Evolutionary conservation across 2,329 filamentous ascomycete species (phyloP).

Genomic region (Fusarium avenaceum): DNA sequence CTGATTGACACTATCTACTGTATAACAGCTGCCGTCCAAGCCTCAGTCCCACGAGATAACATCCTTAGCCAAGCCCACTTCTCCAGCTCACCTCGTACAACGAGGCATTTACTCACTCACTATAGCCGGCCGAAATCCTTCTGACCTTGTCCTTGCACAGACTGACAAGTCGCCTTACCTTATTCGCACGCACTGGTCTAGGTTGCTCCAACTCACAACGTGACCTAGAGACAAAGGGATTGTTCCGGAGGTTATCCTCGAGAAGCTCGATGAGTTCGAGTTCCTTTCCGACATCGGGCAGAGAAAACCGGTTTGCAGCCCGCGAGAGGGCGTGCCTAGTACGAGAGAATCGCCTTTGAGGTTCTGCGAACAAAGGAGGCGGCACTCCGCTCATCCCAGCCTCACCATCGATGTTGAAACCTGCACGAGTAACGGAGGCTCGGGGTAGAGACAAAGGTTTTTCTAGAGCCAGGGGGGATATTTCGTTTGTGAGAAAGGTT

Average conservation of each 20-base stretch:
- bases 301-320: slow-evolving; percentile 15
- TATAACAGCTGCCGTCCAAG: slow-evolving; percentile 29
- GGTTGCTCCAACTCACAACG: slow-evolving; percentile 52
- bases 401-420: slow-evolving; percentile 46
- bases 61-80: slow-evolving; percentile 12
- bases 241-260: slow-evolving; percentile 23
- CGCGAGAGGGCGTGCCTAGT: slow-evolving; percentile 6
- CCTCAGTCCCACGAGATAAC: slow-evolving; percentile 21
- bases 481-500: slow-evolving; percentile 17
- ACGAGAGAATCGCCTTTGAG: slow-evolving; percentile 10
- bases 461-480: slow-evolving; percentile 27
- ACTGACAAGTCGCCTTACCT: slow-evolving; percentile 50
- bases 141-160: slow-evolving; percentile 49
- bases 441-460: slow-evolving; percentile 15
- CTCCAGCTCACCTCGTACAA: background rate
- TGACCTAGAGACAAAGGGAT: slow-evolving; percentile 46
- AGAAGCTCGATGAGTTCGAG: slow-evolving; percentile 4
- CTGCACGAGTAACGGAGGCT: slow-evolving; percentile 7
- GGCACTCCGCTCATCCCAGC: slow-evolving; percentile 12
- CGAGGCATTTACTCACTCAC: slow-evolving; percentile 26
- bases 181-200: slow-evolving; percentile 49
- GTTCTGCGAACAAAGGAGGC: slow-evolving; percentile 19
- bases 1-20: slow-evolving; percentile 26
- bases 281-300: slow-evolving; percentile 5
- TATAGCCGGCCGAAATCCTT: slow-evolving; percentile 38